Evolutionary conservation across 768 basidiomycete genomes (phyloP).

Genomic region (Naganishia vaughanmartiniae): DNA sequence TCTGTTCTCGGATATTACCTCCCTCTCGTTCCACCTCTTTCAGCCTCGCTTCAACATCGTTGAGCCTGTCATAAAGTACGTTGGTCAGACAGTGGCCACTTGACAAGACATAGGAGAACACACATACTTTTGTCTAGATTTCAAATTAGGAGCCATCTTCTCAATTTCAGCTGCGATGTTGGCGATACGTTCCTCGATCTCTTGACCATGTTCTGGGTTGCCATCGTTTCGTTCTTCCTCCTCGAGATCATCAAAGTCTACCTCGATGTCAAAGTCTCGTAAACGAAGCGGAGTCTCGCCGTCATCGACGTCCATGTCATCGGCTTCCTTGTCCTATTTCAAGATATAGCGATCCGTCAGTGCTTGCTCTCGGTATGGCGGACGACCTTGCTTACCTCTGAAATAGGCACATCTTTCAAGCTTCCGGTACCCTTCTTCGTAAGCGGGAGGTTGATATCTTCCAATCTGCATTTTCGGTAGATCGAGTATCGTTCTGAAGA

Average conservation of each 20-base stretch:
- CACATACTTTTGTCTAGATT: constrained; percentile 81
- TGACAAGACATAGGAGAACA: background rate
- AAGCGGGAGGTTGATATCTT: constrained; percentile 83
- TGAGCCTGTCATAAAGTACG: constrained; percentile 58
- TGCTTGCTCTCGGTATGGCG: background rate
- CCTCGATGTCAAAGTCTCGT: constrained; percentile 65
- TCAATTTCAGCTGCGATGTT: constrained; percentile 79
- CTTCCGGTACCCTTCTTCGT: constrained; percentile 59
- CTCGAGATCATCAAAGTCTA: background rate
- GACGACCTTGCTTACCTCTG: constrained; percentile 64
- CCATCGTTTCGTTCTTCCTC: constrained; percentile 53
- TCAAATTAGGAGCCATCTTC: constrained; percentile 92
- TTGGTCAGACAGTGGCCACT: constrained; percentile 51
- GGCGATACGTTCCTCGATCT: constrained; percentile 69
- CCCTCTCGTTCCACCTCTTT: constrained; percentile 88
- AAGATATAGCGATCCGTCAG: background rate
- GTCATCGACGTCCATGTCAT: constrained; percentile 19
- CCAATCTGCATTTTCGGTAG: constrained; percentile 88
- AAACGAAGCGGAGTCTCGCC: constrained; percentile 2
- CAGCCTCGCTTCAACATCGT: constrained; percentile 65
- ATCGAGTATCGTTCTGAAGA: constrained; percentile 78
- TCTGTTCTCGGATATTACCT: constrained; percentile 84
- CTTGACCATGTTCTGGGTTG: constrained; percentile 35
- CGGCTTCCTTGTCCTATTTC: background rate
- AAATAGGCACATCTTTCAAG: constrained; percentile 85